These are phyloP conservation scores for Cladosporium sphaerospermum DNA, from an alignment of 2,329 filamentous ascomycete genomes.

Conservation along the genomic window DNA sequence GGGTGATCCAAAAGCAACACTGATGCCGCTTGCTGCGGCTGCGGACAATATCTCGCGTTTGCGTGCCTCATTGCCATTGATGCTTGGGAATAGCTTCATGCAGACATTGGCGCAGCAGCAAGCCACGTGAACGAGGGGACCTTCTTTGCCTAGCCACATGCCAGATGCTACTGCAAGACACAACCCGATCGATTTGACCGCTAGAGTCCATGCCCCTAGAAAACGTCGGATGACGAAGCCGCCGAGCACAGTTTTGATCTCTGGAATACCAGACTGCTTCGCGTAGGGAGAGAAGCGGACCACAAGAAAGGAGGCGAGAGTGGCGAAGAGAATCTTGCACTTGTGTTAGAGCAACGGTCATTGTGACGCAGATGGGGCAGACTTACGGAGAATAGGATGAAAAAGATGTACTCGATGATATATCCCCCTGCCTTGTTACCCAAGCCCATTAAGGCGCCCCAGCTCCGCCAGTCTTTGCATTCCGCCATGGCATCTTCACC, in stretches of 20 bases:
- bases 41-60: conserved; percentile 91
- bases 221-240: conserved; percentile 89
- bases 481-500: conserved; percentile 75
- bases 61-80: conserved; percentile 85
- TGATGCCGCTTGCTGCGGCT: conserved; percentile 85
- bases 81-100: conserved; percentile 76
- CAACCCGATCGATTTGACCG: conserved; percentile 83
- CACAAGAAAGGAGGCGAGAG: conserved; percentile 71
- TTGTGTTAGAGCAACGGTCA: neutral
- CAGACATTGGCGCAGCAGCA: conserved; percentile 94
- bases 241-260: conserved; percentile 93
- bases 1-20: conserved; percentile 86
- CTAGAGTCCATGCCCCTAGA: conserved; percentile 78
- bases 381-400: conserved; percentile 72
- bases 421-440: conserved; percentile 63
- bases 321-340: conserved; percentile 65
- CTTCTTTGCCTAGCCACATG: conserved; percentile 95
- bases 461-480: conserved; percentile 81
- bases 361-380: too few species aligned
- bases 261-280: conserved; percentile 90
- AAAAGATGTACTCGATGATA: conserved; percentile 82
- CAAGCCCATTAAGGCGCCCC: conserved; percentile 69
- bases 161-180: conserved; percentile 88
- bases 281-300: conserved; percentile 80
- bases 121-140: conserved; percentile 88